Percentiles rank a stretch among this genome's conserved stretches.
phyloP scores from a whole-genome alignment of 2,329 filamentous ascomycete species.

The Orbilia javanica region DNA sequence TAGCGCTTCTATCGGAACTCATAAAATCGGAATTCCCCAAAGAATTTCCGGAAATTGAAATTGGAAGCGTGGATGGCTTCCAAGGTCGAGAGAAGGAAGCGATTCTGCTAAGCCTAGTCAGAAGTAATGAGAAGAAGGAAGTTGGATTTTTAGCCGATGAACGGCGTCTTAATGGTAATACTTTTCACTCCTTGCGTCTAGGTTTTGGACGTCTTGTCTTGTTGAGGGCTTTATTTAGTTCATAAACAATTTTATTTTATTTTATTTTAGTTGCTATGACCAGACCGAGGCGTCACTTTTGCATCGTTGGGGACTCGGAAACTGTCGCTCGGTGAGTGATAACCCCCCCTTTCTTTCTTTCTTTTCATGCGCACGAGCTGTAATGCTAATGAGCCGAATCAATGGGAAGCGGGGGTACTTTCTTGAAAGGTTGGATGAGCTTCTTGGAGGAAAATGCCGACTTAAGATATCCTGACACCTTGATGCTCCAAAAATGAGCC shows the following conservation, averaged over 20 bases:
- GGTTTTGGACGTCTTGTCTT: background rate
- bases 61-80: constrained; percentile 98
- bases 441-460: constrained; percentile 91
- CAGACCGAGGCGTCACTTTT: constrained; percentile 87
- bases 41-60: constrained; percentile 83
- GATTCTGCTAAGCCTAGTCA: constrained; percentile 90
- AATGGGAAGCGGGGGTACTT: constrained; percentile 76
- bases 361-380: too few species aligned
- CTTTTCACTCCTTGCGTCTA: background rate
- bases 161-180: constrained; percentile 85
- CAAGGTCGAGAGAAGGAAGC: constrained; percentile 98
- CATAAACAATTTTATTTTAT: too few species aligned
- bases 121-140: constrained; percentile 87
- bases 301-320: constrained; percentile 92
- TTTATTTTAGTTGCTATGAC: constrained; percentile 87
- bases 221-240: constrained; percentile 5
- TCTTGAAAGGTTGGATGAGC: constrained; percentile 90
- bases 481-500: constrained; percentile 62
- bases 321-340: constrained; percentile 89
- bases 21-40: constrained; percentile 85
- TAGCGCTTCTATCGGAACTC: constrained; percentile 79
- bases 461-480: constrained; percentile 81
- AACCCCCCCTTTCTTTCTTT: too few species aligned
- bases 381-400: constrained; percentile 29
- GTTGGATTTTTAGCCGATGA: constrained; percentile 95